These are phyloP conservation scores for Ustilago bromivora DNA, from an alignment of 1,284 basidiomycete genomes.

Conservation along the genomic window DNA sequence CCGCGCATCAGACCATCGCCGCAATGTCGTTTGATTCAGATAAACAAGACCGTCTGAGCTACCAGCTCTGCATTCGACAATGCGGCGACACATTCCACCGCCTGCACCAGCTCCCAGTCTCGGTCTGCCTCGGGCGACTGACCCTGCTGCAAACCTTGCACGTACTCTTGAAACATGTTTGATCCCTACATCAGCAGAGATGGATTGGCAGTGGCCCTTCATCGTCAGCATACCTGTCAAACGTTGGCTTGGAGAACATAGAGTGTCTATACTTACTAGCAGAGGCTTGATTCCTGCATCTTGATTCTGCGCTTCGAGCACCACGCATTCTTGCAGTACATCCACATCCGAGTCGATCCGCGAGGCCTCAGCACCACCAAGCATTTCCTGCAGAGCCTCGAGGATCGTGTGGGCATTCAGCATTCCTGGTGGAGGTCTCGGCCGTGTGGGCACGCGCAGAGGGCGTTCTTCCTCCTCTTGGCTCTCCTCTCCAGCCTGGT, in stretches of 20 bases:
- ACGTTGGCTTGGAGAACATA: neutral
- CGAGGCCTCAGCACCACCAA: conserved; percentile 9
- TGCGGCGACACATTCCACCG: conserved; percentile 42
- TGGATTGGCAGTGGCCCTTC: neutral
- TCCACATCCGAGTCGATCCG: neutral
- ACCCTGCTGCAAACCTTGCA: conserved; percentile 6
- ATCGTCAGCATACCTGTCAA: neutral
- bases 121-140: neutral
- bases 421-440: conserved; percentile 67
- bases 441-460: conserved; percentile 43
- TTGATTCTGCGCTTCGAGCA: conserved; percentile 32
- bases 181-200: conserved; percentile 14
- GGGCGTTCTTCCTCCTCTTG: conserved; percentile 40
- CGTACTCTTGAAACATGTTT: conserved; percentile 12
- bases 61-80: conserved; percentile 27
- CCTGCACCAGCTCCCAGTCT: conserved; percentile 31
- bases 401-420: conserved; percentile 60
- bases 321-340: conserved; percentile 22
- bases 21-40: conserved; percentile 13
- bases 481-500: conserved; percentile 23
- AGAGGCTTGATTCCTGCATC: conserved; percentile 35
- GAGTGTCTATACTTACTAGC: conserved; percentile 18
- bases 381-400: conserved; percentile 7
- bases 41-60: conserved; percentile 30
- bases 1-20: neutral